Conservation (phyloP, 2,329 filamentous ascomycete genomes). For the Fusarium tjaetaba region DNA sequence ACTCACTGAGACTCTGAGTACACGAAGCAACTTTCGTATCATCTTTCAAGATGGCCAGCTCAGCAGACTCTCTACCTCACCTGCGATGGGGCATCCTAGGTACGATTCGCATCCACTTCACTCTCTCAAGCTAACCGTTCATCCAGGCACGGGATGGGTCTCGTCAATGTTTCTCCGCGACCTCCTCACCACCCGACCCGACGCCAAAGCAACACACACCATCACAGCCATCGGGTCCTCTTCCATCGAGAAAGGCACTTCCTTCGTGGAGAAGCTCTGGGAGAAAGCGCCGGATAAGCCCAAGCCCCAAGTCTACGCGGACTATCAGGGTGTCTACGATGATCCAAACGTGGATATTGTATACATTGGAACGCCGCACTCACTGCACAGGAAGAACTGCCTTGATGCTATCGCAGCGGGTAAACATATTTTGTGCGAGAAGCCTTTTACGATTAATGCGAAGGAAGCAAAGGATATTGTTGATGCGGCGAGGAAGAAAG, state of each 20-base stretch:
- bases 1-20: fast-evolving
- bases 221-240: slow-evolving; percentile 14
- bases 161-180: slow-evolving; percentile 22
- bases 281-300: background rate
- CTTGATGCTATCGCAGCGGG: slow-evolving; percentile 55
- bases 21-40: no score
- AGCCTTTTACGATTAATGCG: slow-evolving; percentile 50
- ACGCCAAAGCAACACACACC: slow-evolving; percentile 4
- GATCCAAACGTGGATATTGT: slow-evolving; percentile 55
- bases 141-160: slow-evolving; percentile 20
- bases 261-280: slow-evolving; percentile 13
- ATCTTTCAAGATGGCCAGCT: slow-evolving; percentile 17
- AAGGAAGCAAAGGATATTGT: slow-evolving; percentile 12
- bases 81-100: slow-evolving; percentile 18
- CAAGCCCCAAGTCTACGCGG: background rate
- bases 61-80: background rate
- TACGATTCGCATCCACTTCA: fast-evolving
- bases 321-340: slow-evolving; percentile 52
- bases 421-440: slow-evolving; percentile 59
- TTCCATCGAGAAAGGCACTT: background rate
- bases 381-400: slow-evolving; percentile 55
- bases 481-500: slow-evolving; percentile 7
- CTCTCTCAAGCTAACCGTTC: background rate
- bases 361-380: slow-evolving; percentile 58
- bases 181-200: background rate